Evolutionary conservation across 805 yeast species (phyloP), one percentile per base, ranked within the genome.

Genomic region (Nakazawaea peltata): DNA sequence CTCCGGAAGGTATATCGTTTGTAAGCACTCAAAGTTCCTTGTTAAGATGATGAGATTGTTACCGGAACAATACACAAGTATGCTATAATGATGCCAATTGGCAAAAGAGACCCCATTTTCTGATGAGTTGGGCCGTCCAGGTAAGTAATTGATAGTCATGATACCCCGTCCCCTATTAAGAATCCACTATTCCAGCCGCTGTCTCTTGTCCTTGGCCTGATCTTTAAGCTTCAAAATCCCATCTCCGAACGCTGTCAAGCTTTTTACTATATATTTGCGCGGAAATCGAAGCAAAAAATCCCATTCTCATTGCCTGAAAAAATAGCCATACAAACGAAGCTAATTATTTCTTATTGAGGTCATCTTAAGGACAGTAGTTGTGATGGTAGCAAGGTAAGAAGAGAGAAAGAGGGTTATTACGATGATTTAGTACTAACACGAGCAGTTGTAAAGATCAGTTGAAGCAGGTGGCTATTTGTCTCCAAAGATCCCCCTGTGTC

Each of bases 401-500:
- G 21, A 13, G 17, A 28, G n/a, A 14, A 12, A n/a, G 19, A 12
- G 26, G 7, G 14, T 7, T 21, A 10, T 8, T 7, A 33, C 19
- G 14, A 10, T 9, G 7, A 16, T 21, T 36, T 15, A 19, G 14
- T 31, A 33, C 37, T 28, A 39, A 33, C 31, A 23, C 7, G 12
- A 17, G 10, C 41, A 87, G 95, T 67, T 90, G 98, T 57, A 81
- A 83, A 51, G 98, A 90, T 57, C 94, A 90, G 53, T 75, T 88
- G 50, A 86, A 75, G 48, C 95, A 94, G n/a, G 84, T 92, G 39
- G 97, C 97, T 8, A 78, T 90, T 15, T 90, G 98, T 55, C 69
- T 90, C 32, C 98, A 90, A 56, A 73, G 97, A 51, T 87, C 97
- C 4, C 97, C 97, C 12, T 90, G 98, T 57, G 98, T 90, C 33